phyloP scores from a whole-genome alignment of 75 land plant genomes.

The Isoetes taiwanensis region DNA sequence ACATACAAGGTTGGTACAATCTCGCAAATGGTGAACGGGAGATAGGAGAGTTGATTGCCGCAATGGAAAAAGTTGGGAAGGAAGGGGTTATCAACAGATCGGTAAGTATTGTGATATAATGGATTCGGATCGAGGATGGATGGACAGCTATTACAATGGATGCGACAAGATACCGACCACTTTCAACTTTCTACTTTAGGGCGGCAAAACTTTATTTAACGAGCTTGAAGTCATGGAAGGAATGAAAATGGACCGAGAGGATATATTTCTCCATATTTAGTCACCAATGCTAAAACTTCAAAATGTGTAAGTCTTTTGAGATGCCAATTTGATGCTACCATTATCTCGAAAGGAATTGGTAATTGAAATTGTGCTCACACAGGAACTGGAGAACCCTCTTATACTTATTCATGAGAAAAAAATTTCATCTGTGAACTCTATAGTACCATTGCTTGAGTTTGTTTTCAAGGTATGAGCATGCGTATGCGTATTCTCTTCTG shows the following conservation, averaged over 20 bases:
- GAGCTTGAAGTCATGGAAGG: constrained; percentile 8
- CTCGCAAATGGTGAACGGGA: constrained; percentile 6
- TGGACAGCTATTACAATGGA: too few relatives aligned
- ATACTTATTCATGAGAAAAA: constrained; percentile 4
- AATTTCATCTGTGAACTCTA: not conserved
- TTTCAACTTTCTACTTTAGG: too few relatives aligned
- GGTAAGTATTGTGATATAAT: too few relatives aligned
- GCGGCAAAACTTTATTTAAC: not conserved
- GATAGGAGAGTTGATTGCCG: constrained; percentile 6
- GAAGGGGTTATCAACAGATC: not conserved
- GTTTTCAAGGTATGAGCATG: not conserved
- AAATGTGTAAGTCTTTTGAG: not conserved
- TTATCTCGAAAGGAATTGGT: too few relatives aligned
- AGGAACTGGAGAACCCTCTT: constrained; percentile 6
- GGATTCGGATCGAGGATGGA: too few relatives aligned
- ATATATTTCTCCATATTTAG: constrained; percentile 3
- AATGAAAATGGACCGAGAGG: constrained; percentile 7
- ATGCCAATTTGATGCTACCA: not conserved
- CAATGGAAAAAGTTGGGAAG: constrained; percentile 5
- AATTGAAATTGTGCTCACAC: too few relatives aligned
- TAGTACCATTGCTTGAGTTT: not conserved
- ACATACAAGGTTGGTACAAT: constrained; percentile 5
- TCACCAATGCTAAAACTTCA: not conserved
- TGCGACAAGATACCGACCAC: too few relatives aligned
- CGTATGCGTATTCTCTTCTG: not conserved